Evolutionary conservation across 495 filamentous ascomycete species (phyloP).

Genomic region (Penicillium pulvis): DNA sequence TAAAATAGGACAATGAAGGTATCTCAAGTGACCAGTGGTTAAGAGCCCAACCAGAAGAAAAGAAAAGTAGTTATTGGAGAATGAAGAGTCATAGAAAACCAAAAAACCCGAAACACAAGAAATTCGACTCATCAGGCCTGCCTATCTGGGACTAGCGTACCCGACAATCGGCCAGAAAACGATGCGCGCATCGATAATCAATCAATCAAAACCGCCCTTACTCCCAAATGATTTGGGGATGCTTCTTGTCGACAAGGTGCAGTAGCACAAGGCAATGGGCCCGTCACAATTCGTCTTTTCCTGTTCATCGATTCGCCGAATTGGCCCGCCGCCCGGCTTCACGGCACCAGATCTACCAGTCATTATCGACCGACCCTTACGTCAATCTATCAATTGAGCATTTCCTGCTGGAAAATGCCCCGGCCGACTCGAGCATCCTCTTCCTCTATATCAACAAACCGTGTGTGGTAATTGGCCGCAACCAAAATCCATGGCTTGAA

Average conservation of each 20-base stretch:
- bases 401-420: constrained; percentile 74
- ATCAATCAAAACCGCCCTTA: constrained; percentile 15
- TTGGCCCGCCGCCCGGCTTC: constrained; percentile 42
- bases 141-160: constrained; percentile 36
- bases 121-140: constrained; percentile 30
- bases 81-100: not conserved
- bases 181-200: constrained; percentile 6
- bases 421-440: constrained; percentile 69
- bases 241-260: constrained; percentile 14
- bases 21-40: not conserved
- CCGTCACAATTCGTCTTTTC: constrained; percentile 39
- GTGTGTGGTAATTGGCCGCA: constrained; percentile 87
- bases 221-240: constrained; percentile 27
- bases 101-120: constrained; percentile 21
- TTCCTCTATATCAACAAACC: constrained; percentile 88
- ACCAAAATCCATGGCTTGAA: constrained; percentile 97
- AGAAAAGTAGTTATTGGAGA: not conserved
- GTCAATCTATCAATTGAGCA: constrained; percentile 96
- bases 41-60: not conserved
- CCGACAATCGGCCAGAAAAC: constrained; percentile 31
- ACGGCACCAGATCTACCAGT: constrained; percentile 76
- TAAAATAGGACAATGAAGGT: not conserved
- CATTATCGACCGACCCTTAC: constrained; percentile 72
- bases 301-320: constrained; percentile 43
- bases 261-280: constrained; percentile 17